Evolutionary conservation across 148 eudicot species (phyloP).

Genomic region (Beta vulgaris): DNA sequence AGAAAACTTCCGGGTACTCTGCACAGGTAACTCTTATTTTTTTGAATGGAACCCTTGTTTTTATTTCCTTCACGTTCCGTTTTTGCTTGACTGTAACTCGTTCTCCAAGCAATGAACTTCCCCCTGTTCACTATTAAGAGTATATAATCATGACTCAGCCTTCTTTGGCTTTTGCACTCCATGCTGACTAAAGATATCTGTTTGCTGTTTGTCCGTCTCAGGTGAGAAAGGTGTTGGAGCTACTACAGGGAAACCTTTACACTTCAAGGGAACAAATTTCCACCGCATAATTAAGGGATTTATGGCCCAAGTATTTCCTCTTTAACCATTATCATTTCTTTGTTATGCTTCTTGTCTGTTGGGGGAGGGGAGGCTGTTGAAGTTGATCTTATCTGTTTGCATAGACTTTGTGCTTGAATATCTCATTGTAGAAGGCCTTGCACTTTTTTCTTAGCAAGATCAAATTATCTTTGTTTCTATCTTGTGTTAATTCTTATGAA

Average conservation of each 20-base stretch:
- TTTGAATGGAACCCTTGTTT: not conserved
- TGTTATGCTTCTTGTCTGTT: not conserved
- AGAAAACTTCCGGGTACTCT: slow-evolving; percentile 92
- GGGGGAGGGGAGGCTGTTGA: not conserved
- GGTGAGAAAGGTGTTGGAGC: slow-evolving; percentile 92
- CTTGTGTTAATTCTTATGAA: not conserved
- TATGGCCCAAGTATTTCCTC: slow-evolving; percentile 83
- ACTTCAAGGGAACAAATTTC: slow-evolving; percentile 76
- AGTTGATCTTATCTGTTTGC: not conserved
- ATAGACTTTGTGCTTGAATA: not conserved
- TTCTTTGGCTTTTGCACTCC: too few relatives aligned
- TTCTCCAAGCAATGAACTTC: not conserved
- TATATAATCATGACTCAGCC: not conserved
- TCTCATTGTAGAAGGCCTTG: not conserved
- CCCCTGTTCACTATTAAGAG: not conserved
- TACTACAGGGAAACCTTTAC: slow-evolving; percentile 73
- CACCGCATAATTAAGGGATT: slow-evolving; percentile 93
- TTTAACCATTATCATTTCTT: not conserved
- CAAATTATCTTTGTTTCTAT: not conserved
- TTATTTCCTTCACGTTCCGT: not conserved
- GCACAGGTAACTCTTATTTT: slow-evolving; percentile 56
- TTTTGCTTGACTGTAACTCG: not conserved
- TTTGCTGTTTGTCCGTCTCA: slow-evolving; percentile 24
- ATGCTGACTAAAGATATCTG: not conserved
- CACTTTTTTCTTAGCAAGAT: not conserved